Conservation (phyloP, 2,329 filamentous ascomycete genomes). For the Podosphaera fusca region DNA sequence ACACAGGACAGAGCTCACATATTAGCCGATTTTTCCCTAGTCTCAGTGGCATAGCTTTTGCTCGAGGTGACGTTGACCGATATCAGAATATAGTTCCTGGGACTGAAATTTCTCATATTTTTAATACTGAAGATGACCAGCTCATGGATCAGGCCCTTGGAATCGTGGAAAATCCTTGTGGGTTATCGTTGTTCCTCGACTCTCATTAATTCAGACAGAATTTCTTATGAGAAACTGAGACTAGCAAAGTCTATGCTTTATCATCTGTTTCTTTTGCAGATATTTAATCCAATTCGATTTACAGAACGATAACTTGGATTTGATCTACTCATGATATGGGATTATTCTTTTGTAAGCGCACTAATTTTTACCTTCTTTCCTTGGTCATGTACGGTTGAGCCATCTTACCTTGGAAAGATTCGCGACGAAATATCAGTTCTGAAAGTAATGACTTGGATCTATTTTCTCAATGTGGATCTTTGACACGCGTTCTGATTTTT, state of each 20-base stretch:
- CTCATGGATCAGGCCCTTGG: constrained; percentile 2
- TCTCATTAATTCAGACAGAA: not conserved
- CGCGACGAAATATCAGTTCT: not conserved
- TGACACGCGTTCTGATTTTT: not conserved
- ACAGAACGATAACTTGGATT: not conserved
- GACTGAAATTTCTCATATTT: not conserved
- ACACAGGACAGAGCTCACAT: not conserved
- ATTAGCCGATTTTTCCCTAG: not conserved
- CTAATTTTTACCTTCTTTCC: too few species aligned
- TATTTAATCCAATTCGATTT: not conserved
- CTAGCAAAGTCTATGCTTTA: not conserved
- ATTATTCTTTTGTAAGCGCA: not conserved
- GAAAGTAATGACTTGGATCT: not conserved
- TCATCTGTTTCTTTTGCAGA: not conserved
- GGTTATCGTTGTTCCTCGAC: not conserved
- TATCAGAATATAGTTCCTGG: not conserved
- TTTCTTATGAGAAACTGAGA: not conserved
- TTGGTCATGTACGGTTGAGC: not conserved
- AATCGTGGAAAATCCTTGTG: not conserved
- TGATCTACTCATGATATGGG: not conserved
- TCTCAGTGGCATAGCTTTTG: not conserved
- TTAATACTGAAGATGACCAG: not conserved
- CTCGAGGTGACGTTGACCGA: not conserved
- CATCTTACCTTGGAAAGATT: not conserved
- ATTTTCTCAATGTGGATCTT: not conserved